Evolutionary conservation across 345 rosid genomes (phyloP), one percentile per base, ranked within the genome.

Genomic region (Streptanthus diversifolius): DNA sequence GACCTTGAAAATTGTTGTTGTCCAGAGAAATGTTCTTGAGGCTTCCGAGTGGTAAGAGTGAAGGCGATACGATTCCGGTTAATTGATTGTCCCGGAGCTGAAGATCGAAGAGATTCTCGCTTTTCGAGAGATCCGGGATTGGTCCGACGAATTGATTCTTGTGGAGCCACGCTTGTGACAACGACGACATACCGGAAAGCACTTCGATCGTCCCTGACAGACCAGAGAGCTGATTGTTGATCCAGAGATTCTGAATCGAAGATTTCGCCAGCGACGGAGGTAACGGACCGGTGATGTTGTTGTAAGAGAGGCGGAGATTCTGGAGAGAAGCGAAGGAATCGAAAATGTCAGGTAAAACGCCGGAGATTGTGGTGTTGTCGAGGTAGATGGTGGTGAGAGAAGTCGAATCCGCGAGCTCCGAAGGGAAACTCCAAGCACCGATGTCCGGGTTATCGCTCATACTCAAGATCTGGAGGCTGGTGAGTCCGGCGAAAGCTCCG

Each of bases 1-100:
- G 91, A 35, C 97, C 98, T 72, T 89, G 97, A 48, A 93, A 58
- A 29, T 82, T 83, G 63, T 93, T 93, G 80, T 85, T 93, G 37
- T 81, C 70, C 25, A 93, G 68, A 5, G 91, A 74, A 57, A 89
- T 32, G 33, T 80, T 85, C 49, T 39, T 8, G 70, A 93, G 75
- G 22, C 49, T 74, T 5, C 80, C 54, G 12, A 83, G 83, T 4
- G 74, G 40, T 40, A 63, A 12, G 30, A 93, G 56, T 4, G 90
- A 76, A 0, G 67, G 57, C 2, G 92, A 91, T 18, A 93, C 74
- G 3, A 79, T 66, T 29, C 97, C 98, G 12, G 95, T 91, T 27
- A 93, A 69, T 24, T 30, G 77, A 52, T 93, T 93, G 52, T 91
- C 96, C 30, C 97, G 80, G 37, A 93, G 82, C 80, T 86, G 91